A percentile compares a stretch with the other conserved stretches of the same genome.
These are phyloP conservation scores for Marasmius oreades DNA, from an alignment of 1,284 basidiomycete genomes.

Conservation along the genomic window DNA sequence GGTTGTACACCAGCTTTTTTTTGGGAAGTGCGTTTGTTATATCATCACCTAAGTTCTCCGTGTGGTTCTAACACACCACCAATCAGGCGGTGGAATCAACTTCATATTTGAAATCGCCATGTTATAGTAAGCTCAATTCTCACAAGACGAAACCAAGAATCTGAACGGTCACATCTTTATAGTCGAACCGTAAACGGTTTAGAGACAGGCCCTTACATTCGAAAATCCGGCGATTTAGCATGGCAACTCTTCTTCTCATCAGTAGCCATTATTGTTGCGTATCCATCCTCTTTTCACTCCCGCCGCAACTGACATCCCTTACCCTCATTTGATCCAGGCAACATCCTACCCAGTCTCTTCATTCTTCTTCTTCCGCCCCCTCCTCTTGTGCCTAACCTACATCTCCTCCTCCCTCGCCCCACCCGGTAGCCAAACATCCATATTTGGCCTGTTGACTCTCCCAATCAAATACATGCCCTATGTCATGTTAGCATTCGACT, in stretches of 20 bases:
- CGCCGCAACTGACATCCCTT: too few species aligned
- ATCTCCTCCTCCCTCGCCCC: conserved; percentile 50
- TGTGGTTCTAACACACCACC: not conserved
- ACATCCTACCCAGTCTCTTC: conserved; percentile 47
- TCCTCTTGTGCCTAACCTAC: conserved; percentile 56
- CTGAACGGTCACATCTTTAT: not conserved
- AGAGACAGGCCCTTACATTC: conserved; percentile 57
- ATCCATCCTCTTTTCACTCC: not conserved
- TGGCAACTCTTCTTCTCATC: conserved; percentile 68
- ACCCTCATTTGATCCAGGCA: not conserved
- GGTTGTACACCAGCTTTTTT: conserved; percentile 76
- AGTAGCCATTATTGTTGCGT: conserved; percentile 58
- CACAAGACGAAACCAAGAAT: not conserved
- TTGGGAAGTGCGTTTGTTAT: conserved; percentile 53
- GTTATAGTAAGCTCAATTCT: conserved; percentile 65
- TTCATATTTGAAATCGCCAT: conserved; percentile 75
- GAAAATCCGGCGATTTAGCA: conserved; percentile 66
- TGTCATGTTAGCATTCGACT: conserved; percentile 68
- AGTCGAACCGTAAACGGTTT: conserved; percentile 66
- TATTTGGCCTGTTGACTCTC: conserved; percentile 72
- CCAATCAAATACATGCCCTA: conserved; percentile 76
- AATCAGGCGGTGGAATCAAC: conserved; percentile 49
- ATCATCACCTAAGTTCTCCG: not conserved
- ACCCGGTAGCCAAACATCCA: conserved; percentile 58
- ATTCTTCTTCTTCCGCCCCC: conserved; percentile 58